Evolutionary conservation across 768 basidiomycete species (phyloP).

Genomic region (Lactifluus subvellereus): DNA sequence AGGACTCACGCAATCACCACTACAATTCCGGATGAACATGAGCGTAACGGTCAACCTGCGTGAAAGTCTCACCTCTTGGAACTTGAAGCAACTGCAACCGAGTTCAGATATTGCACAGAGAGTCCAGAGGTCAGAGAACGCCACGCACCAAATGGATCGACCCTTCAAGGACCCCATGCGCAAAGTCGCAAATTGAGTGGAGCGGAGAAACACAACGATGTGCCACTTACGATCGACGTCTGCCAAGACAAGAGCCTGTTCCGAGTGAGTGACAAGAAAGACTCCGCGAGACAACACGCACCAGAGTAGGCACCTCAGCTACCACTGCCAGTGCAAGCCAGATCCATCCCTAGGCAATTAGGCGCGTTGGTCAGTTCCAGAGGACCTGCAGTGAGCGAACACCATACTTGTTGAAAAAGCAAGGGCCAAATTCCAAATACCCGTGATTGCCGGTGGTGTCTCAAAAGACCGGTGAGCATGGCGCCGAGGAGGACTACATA

Average conservation of each 20-base stretch:
- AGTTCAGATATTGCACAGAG: background rate
- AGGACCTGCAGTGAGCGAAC: too few species aligned
- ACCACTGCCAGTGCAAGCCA: constrained; percentile 13
- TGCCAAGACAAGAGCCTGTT: background rate
- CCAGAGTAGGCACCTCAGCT: constrained; percentile 13
- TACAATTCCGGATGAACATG: background rate
- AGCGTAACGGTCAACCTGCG: background rate
- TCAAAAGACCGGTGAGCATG: constrained; percentile 6
- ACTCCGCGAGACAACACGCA: background rate
- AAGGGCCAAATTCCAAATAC: constrained; percentile 5
- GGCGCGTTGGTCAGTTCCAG: background rate
- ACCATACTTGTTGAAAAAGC: constrained; percentile 6
- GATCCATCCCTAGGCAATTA: constrained; percentile 7
- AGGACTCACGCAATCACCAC: constrained; percentile 17
- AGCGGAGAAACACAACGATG: background rate
- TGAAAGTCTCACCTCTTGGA: constrained; percentile 8
- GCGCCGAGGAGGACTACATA: constrained; percentile 7
- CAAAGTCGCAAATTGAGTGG: background rate
- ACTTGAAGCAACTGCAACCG: constrained; percentile 1
- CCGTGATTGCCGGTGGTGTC: background rate
- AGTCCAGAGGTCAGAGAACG: background rate
- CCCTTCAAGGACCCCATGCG: background rate
- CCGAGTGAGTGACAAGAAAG: background rate
- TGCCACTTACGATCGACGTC: constrained; percentile 6
- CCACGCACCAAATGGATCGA: constrained; percentile 11